These are phyloP conservation scores for Daldinia sp. DNA, from an alignment of 2,329 filamentous ascomycete species.

Conservation along the genomic window DNA sequence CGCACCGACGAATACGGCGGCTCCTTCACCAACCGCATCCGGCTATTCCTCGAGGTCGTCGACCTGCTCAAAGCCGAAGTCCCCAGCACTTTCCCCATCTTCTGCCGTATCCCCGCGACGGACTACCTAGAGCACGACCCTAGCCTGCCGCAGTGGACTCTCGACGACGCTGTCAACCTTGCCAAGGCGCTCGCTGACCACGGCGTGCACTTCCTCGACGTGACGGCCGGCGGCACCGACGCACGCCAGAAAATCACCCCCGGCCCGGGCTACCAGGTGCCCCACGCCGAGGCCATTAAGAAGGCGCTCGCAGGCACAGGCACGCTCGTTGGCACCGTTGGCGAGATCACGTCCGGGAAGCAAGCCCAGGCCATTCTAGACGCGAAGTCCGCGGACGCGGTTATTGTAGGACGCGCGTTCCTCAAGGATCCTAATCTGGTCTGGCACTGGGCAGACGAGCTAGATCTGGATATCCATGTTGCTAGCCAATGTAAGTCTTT, in stretches of 20 bases:
- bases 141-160: constrained; percentile 72
- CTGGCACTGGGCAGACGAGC: constrained; percentile 71
- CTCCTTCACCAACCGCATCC: constrained; percentile 58
- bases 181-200: constrained; percentile 71
- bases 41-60: constrained; percentile 50
- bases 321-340: constrained; percentile 69
- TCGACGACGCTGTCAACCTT: constrained; percentile 72
- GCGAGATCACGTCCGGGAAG: constrained; percentile 67
- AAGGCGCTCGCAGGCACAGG: constrained; percentile 73
- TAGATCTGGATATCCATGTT: constrained; percentile 68
- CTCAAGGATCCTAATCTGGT: constrained; percentile 73
- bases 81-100: constrained; percentile 64
- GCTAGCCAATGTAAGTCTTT: constrained; percentile 62
- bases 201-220: constrained; percentile 81
- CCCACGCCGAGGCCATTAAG: constrained; percentile 78
- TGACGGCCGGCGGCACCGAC: constrained; percentile 76
- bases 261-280: constrained; percentile 77
- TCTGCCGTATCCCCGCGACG: constrained; percentile 78
- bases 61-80: constrained; percentile 40
- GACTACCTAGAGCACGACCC: constrained; percentile 78
- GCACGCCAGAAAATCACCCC: constrained; percentile 66
- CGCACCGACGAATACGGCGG: constrained; percentile 63
- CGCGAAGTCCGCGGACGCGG: constrained; percentile 64
- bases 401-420: constrained; percentile 70
- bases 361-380: constrained; percentile 68